These are phyloP conservation scores for Telfairia occidentalis DNA, from an alignment of 331 rosid genomes.

Conservation along the genomic window DNA sequence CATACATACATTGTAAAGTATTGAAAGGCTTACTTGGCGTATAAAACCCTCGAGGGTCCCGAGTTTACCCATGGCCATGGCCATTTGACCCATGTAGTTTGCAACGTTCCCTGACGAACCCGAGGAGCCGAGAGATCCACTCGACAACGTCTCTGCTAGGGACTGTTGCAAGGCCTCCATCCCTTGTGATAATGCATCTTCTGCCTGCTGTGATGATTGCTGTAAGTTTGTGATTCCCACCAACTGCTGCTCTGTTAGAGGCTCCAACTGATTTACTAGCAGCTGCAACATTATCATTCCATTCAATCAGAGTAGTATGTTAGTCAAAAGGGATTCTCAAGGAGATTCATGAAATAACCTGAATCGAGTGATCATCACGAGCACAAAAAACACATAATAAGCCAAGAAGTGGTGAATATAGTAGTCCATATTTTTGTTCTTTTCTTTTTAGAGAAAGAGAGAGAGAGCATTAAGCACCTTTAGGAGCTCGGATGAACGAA, in stretches of 20 bases:
- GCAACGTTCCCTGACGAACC: conserved; percentile 5
- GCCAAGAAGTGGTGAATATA: too few relatives aligned
- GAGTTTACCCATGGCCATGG: conserved; percentile 12
- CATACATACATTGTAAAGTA: neutral
- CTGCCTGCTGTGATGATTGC: conserved; percentile 16
- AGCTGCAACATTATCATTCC: neutral
- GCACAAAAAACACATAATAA: too few relatives aligned
- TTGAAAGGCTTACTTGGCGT: conserved; percentile 11
- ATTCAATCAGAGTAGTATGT: neutral
- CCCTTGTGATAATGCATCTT: conserved; percentile 19
- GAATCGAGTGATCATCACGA: neutral
- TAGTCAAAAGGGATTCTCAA: neutral
- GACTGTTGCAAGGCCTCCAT: conserved; percentile 19
- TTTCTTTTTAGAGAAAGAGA: neutral
- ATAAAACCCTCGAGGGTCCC: conserved; percentile 11
- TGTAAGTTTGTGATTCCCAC: conserved; percentile 8
- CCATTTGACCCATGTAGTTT: conserved; percentile 11
- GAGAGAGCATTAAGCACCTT: neutral
- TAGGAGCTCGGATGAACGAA: conserved; percentile 15
- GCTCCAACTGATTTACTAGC: conserved; percentile 11
- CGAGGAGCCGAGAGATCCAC: neutral
- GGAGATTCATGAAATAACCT: neutral
- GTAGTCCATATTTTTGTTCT: too few relatives aligned
- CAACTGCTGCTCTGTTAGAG: conserved; percentile 12
- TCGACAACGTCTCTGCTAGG: conserved; percentile 11